These are phyloP conservation scores for Ustilago nuda DNA, from an alignment of 1,284 basidiomycete species.

Conservation along the genomic window DNA sequence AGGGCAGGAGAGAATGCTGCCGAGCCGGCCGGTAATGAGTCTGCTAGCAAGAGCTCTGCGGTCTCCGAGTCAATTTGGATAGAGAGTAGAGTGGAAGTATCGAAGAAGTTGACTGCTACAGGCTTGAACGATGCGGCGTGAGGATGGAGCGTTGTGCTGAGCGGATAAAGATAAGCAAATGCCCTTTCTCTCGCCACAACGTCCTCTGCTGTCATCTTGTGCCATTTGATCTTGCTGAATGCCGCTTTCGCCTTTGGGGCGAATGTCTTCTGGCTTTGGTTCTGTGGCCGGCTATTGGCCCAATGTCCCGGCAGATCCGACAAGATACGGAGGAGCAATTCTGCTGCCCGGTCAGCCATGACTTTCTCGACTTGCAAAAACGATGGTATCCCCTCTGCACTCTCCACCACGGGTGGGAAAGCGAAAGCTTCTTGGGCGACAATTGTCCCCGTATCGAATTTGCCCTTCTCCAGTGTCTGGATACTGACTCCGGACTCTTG, in stretches of 20 bases:
- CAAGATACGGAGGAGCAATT: conserved; percentile 78
- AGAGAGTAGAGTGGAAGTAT: not conserved
- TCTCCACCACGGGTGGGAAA: conserved; percentile 70
- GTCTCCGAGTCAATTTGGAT: conserved; percentile 1
- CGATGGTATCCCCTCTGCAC: conserved; percentile 48
- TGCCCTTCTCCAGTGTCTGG: conserved; percentile 51
- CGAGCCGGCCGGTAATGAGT: conserved; percentile 3
- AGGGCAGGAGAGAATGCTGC: conserved; percentile 22
- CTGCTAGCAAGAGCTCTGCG: not conserved
- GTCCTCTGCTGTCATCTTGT: conserved; percentile 38
- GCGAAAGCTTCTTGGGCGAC: conserved; percentile 62
- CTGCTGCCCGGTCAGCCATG: conserved; percentile 78
- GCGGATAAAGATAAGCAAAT: conserved; percentile 53
- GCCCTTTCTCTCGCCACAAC: conserved; percentile 55
- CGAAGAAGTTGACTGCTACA: conserved; percentile 3
- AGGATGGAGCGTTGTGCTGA: conserved; percentile 36
- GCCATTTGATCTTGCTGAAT: conserved; percentile 46
- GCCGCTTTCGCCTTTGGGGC: conserved; percentile 57
- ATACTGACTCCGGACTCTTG: conserved; percentile 53
- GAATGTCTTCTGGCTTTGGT: conserved; percentile 20
- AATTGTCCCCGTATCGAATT: conserved; percentile 55
- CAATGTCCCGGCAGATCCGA: conserved; percentile 74
- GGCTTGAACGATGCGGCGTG: conserved; percentile 6
- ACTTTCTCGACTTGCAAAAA: conserved; percentile 76
- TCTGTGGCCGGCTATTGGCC: conserved; percentile 69